These are phyloP conservation scores for Debaryomyces sp. DNA, from an alignment of 1,139 yeast genomes.

Conservation along the genomic window DNA sequence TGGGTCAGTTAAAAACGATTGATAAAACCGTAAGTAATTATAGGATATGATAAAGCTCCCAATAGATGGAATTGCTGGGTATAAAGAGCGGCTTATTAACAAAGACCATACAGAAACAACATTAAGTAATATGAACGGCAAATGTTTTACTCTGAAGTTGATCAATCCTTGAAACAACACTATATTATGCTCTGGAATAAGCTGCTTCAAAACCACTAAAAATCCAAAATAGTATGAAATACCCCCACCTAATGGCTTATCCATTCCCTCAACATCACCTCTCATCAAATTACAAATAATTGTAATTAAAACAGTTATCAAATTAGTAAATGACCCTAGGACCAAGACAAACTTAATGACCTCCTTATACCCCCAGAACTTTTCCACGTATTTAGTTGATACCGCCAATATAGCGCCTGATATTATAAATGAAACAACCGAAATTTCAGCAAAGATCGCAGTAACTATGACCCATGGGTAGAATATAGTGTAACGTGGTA, in stretches of 20 bases:
- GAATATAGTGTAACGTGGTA: constrained; percentile 61
- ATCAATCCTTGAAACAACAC: constrained; percentile 64
- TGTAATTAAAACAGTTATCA: constrained; percentile 46
- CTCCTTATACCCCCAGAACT: constrained; percentile 63
- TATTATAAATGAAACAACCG: constrained; percentile 50
- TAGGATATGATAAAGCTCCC: constrained; percentile 71
- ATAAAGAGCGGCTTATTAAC: constrained; percentile 35
- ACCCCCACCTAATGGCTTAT: constrained; percentile 68
- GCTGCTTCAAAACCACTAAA: constrained; percentile 83
- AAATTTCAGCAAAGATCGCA: constrained; percentile 71
- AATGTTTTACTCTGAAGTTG: constrained; percentile 70
- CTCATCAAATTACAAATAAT: constrained; percentile 42
- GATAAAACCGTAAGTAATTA: constrained; percentile 77
- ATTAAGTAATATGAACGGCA: constrained; percentile 64
- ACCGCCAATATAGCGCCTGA: constrained; percentile 54
- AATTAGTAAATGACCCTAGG: constrained; percentile 62
- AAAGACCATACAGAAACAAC: constrained; percentile 50
- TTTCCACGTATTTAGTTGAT: constrained; percentile 54
- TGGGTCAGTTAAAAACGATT: constrained; percentile 44
- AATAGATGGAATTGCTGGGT: constrained; percentile 68
- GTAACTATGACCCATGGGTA: constrained; percentile 81
- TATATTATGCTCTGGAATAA: constrained; percentile 85
- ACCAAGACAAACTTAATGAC: constrained; percentile 60
- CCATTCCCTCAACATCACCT: constrained; percentile 41
- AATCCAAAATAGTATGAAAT: constrained; percentile 73